Evolutionary conservation across 2,329 filamentous ascomycete species (phyloP).

Genomic region (Chaetomium olivaceum): DNA sequence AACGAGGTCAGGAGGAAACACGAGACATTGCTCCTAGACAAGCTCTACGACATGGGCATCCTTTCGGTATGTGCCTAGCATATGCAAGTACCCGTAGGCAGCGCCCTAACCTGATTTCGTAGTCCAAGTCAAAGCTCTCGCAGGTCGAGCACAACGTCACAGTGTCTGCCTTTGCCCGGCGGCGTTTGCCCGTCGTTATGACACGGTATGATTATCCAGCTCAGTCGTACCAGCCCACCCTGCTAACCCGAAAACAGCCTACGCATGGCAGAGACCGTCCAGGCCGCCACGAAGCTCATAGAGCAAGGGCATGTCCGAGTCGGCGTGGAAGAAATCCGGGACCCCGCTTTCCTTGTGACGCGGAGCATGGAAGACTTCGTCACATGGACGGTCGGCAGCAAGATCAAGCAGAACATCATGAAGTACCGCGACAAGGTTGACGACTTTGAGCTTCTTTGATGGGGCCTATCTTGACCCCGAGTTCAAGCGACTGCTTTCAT

Average conservation of each 20-base stretch:
- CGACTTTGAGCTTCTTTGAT: conserved; percentile 85
- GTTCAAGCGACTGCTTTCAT: neutral
- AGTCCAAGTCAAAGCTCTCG: conserved; percentile 70
- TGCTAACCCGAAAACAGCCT: conserved; percentile 67
- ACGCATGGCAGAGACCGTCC: conserved; percentile 88
- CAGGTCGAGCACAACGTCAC: conserved; percentile 87
- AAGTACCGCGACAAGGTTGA: conserved; percentile 93
- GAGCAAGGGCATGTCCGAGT: conserved; percentile 94
- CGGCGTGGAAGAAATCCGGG: conserved; percentile 85
- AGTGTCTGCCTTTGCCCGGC: conserved; percentile 82
- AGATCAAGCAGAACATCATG: conserved; percentile 96
- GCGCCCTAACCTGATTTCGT: neutral
- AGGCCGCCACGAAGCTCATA: conserved; percentile 81
- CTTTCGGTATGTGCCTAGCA: conserved; percentile 49
- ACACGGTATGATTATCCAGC: conserved; percentile 23
- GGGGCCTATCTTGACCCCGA: neutral
- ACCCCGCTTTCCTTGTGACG: conserved; percentile 86
- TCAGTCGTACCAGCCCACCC: neutral
- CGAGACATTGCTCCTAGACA: conserved; percentile 84
- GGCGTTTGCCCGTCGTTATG: conserved; percentile 84
- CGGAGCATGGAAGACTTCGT: conserved; percentile 93
- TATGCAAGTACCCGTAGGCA: neutral
- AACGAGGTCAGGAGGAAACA: conserved; percentile 78
- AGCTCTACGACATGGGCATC: conserved; percentile 90
- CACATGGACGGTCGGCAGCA: conserved; percentile 92